Percentiles rank a stretch among this genome's conserved stretches.
phyloP scores from a whole-genome alignment of 1,284 basidiomycete species.

The Puccinia coronata region DNA sequence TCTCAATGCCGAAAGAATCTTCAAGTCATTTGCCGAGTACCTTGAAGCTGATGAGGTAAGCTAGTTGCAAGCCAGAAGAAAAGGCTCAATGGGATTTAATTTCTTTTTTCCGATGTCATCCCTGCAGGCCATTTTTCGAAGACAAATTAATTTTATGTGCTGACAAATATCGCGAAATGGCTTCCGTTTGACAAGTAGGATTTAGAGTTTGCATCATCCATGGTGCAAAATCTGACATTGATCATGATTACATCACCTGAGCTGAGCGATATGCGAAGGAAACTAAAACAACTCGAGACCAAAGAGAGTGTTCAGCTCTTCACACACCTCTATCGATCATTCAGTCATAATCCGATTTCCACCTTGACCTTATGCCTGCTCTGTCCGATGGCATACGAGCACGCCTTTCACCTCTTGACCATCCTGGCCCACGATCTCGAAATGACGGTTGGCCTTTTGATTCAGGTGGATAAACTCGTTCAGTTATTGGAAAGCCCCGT shows the following conservation, averaged over 20 bases:
- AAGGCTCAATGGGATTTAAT: neutral
- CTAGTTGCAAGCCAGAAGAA: conserved; percentile 29
- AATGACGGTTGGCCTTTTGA: conserved; percentile 87
- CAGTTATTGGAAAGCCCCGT: conserved; percentile 97
- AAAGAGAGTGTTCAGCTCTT: conserved; percentile 93
- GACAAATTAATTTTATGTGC: neutral
- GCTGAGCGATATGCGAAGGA: conserved; percentile 84
- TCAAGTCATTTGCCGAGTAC: conserved; percentile 92
- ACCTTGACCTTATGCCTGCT: conserved; percentile 93
- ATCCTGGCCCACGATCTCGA: conserved; percentile 94
- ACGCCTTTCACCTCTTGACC: conserved; percentile 92
- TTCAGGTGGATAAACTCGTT: conserved; percentile 97
- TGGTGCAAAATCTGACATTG: conserved; percentile 94
- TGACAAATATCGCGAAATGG: neutral
- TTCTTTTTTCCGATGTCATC: neutral
- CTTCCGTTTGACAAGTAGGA: conserved; percentile 64
- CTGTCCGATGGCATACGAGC: conserved; percentile 91
- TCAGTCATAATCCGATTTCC: conserved; percentile 98
- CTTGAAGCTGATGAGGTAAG: conserved; percentile 92
- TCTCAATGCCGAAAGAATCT: conserved; percentile 93
- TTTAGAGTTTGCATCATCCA: conserved; percentile 92
- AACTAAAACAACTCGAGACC: conserved; percentile 90
- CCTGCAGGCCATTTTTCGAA: neutral
- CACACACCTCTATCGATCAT: conserved; percentile 87
- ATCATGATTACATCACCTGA: conserved; percentile 97